These are phyloP conservation scores for Fusarium irregulare DNA, from an alignment of 2,329 filamentous ascomycete species.

Conservation along the genomic window DNA sequence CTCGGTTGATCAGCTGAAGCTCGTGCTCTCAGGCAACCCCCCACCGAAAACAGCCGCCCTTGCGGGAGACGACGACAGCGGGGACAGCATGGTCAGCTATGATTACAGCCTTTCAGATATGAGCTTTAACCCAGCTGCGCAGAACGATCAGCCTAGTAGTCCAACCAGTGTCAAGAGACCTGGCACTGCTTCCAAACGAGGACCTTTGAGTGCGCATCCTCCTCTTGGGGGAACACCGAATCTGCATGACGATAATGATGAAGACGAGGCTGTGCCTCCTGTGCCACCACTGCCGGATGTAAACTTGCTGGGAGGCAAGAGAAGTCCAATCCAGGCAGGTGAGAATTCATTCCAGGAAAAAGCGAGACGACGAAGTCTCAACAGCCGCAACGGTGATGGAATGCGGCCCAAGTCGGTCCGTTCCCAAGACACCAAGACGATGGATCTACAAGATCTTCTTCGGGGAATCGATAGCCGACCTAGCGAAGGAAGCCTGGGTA, in stretches of 20 bases:
- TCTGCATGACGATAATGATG: conserved; percentile 48
- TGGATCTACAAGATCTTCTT: conserved; percentile 63
- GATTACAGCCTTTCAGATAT: conserved; percentile 75
- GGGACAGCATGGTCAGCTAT: conserved; percentile 78
- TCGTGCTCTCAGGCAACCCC: conserved; percentile 66
- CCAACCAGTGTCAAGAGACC: conserved; percentile 49
- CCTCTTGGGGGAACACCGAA: conserved; percentile 47
- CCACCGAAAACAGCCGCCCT: conserved; percentile 55
- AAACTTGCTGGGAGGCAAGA: conserved; percentile 47
- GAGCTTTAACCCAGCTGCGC: conserved; percentile 64
- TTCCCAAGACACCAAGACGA: conserved; percentile 49
- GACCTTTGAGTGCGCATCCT: conserved; percentile 59
- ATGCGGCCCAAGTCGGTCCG: conserved; percentile 50
- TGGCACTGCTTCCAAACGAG: conserved; percentile 53
- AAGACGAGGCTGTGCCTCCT: conserved; percentile 61
- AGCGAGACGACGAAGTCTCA: conserved; percentile 52
- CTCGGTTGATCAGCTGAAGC: conserved; percentile 73
- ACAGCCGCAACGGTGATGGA: conserved; percentile 58
- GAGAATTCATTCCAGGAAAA: conserved; percentile 54
- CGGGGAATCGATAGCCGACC: conserved; percentile 62
- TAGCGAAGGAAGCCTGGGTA: conserved; percentile 59
- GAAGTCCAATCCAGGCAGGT: conserved; percentile 42
- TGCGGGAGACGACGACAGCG: conserved; percentile 61
- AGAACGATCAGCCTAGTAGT: conserved; percentile 48
- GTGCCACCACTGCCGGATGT: conserved; percentile 65